Percentiles rank a stretch among this genome's conserved stretches.
phyloP scores from a whole-genome alignment of 2,329 filamentous ascomycete genomes.

The Cladosporium sp. region DNA sequence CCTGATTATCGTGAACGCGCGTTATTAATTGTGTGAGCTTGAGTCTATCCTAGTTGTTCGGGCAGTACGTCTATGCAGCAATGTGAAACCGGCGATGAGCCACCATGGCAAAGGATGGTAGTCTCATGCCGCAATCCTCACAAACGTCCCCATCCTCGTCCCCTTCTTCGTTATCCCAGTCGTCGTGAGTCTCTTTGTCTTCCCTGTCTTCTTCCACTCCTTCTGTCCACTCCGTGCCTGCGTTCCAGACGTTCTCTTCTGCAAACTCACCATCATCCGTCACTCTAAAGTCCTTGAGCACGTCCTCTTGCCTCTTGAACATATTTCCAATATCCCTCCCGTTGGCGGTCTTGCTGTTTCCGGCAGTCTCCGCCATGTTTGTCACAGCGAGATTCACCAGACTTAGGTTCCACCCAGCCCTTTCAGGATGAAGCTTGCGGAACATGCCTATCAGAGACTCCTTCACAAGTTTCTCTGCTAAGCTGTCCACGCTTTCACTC shows the following conservation, averaged over 20 bases:
- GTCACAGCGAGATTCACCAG: slow-evolving; percentile 85
- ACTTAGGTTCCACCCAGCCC: slow-evolving; percentile 74
- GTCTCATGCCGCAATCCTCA: slow-evolving; percentile 53
- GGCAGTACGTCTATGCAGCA: neutral
- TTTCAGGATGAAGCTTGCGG: slow-evolving; percentile 69
- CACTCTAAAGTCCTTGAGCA: slow-evolving; percentile 67
- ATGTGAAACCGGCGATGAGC: slow-evolving; percentile 59
- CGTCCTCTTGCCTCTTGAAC: slow-evolving; percentile 74
- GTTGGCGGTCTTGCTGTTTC: slow-evolving; percentile 45
- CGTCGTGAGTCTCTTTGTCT: slow-evolving; percentile 1
- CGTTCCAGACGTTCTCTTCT: neutral
- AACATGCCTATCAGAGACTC: slow-evolving; percentile 73
- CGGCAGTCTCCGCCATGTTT: slow-evolving; percentile 67
- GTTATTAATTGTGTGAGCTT: too few relatives aligned
- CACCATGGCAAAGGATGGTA: slow-evolving; percentile 60
- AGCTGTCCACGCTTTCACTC: slow-evolving; percentile 56
- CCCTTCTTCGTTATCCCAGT: slow-evolving; percentile 29
- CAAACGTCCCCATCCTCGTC: slow-evolving; percentile 31
- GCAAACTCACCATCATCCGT: slow-evolving; percentile 44
- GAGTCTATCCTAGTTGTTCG: neutral
- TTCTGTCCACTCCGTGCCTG: too few relatives aligned
- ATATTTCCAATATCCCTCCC: slow-evolving; percentile 79
- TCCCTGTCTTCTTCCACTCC: neutral
- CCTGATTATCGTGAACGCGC: neutral
- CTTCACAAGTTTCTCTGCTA: slow-evolving; percentile 69